These are phyloP conservation scores for Coniferiporia weirii DNA, from an alignment of 1,284 basidiomycete species.

Conservation along the genomic window DNA sequence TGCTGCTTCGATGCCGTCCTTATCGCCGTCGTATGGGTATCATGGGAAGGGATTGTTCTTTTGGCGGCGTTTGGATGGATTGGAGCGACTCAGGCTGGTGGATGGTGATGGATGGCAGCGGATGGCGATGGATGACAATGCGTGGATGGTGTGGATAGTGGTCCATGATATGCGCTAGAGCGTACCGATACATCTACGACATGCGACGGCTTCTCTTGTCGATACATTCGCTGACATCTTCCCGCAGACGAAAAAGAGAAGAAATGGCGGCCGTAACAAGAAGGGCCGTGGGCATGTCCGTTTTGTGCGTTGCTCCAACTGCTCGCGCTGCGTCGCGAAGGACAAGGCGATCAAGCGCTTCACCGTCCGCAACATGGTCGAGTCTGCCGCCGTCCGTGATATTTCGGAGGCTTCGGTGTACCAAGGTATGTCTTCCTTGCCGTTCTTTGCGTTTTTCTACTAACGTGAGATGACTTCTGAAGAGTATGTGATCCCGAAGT, in stretches of 20 bases:
- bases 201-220: not conserved
- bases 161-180: not conserved
- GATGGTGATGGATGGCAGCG: not conserved
- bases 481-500: conserved; percentile 97
- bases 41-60: not conserved
- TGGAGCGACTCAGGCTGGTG: not conserved
- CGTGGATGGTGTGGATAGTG: not conserved
- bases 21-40: not conserved
- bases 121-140: not conserved
- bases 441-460: conserved; percentile 6
- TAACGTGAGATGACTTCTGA: conserved; percentile 18
- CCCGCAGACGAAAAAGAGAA: conserved; percentile 95
- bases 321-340: conserved; percentile 89
- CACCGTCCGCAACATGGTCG: conserved; percentile 99
- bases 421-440: conserved; percentile 54
- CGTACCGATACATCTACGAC: not conserved
- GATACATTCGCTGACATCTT: not conserved
- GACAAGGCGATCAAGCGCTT: conserved; percentile 99
- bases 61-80: not conserved
- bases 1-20: not conserved
- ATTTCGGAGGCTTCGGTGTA: conserved; percentile 97
- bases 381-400: conserved; percentile 96
- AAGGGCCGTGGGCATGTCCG: conserved; percentile 95
- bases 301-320: conserved; percentile 98
- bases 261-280: conserved; percentile 98